These are phyloP conservation scores for Aspergillus ruber DNA, from an alignment of 2,329 filamentous ascomycete genomes.

Conservation along the genomic window DNA sequence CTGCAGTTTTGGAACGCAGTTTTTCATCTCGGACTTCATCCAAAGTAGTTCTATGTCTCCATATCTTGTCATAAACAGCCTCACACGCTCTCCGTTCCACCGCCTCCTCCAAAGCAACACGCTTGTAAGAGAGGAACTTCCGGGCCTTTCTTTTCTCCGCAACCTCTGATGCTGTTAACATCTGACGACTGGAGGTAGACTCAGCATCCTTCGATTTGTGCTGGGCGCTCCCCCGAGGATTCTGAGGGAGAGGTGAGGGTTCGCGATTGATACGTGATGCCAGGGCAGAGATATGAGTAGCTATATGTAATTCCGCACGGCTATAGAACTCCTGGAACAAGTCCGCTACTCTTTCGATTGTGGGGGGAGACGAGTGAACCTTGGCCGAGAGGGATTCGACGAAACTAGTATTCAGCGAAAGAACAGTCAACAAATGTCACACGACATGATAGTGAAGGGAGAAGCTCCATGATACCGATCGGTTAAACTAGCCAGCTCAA, in stretches of 20 bases:
- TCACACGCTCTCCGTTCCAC: conserved; percentile 83
- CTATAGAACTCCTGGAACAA: conserved; percentile 93
- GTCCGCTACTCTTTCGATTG: conserved; percentile 72
- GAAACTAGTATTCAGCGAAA: conserved; percentile 53
- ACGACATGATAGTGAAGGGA: background rate
- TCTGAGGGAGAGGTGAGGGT: conserved; percentile 50
- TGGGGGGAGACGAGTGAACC: conserved; percentile 76
- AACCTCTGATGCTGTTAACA: conserved; percentile 85
- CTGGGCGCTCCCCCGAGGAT: conserved; percentile 46
- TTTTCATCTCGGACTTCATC: conserved; percentile 95
- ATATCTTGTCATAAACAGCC: conserved; percentile 79
- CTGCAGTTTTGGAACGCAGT: conserved; percentile 86
- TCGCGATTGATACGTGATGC: conserved; percentile 68
- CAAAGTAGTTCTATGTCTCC: conserved; percentile 82
- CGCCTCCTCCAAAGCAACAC: conserved; percentile 74
- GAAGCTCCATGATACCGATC: conserved; percentile 58
- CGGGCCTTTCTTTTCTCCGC: conserved; percentile 71
- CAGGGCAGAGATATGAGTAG: conserved; percentile 76
- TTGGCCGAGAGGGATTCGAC: conserved; percentile 83
- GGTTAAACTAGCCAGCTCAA: conserved; percentile 83
- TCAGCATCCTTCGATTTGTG: conserved; percentile 36
- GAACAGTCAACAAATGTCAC: conserved; percentile 1
- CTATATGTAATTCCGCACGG: conserved; percentile 71
- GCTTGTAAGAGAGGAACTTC: conserved; percentile 70
- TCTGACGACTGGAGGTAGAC: conserved; percentile 61